Evolutionary conservation across 2,329 filamentous ascomycete genomes (phyloP), one percentile per base, ranked within the genome.

Genomic region (Pyricularia sp.): DNA sequence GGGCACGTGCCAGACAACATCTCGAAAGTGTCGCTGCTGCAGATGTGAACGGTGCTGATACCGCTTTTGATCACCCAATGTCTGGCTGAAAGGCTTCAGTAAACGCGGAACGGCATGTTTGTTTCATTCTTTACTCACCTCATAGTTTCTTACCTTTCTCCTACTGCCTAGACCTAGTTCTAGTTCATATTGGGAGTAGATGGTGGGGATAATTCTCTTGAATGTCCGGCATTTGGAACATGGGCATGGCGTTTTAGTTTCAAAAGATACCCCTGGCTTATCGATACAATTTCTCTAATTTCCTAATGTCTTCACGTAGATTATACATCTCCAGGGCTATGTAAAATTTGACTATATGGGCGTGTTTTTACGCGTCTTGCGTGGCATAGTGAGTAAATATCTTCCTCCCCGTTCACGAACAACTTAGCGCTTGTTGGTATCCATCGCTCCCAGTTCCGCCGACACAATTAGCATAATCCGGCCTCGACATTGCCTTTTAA

Each of bases 1-100:
- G 93, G 85, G 81, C 79, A 40, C 82, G 83, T 68, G 82, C 84
- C 55, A 83, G 79, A 69, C 76, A 75, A 60, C 81, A 88, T 67
- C 72, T 89, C 55, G 80, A 79, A 67, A 35, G 30, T 12, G 40
- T 30, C 5, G 62, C 40, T 30, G 62, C 62, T 6, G 26, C 10
- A 30, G 33, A 44, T 24, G 24, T 16, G n/a, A 24, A 35, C 26
- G 22, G 10, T 33, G 62, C 12, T 31, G 24, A 28, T 28, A 19
- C 16, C 5, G 40, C 28, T 28, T 26, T 26, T 31, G 62, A 62
- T 59, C 26, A 59, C 8, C 24, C 13, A 26, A 59, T 59, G 55
- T 28, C 55, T 30, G 55, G 55, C 55, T 59, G 55, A 59, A 59
- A 30, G 55, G 22, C 26, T 16, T 10, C 6, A 8, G 55, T 24